Conservation (phyloP, 2,329 filamentous ascomycete genomes). For the Ceratocystis harringtonii region DNA sequence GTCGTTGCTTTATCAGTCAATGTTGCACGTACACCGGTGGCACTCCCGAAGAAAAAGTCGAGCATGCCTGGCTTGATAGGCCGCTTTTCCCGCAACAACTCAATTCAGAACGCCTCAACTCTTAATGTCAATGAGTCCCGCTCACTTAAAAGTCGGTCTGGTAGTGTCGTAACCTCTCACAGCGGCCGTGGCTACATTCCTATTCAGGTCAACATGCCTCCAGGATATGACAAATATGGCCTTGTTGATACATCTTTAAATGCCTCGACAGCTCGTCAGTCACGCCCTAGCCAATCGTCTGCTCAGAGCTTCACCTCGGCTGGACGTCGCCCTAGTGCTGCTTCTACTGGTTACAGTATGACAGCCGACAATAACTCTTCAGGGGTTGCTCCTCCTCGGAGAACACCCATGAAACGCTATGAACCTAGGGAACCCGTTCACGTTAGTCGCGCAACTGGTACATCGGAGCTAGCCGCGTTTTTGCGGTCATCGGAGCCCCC, state of each 20-base stretch:
- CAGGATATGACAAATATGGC: slow-evolving; percentile 31
- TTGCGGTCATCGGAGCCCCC: slow-evolving; percentile 54
- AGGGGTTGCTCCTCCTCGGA: slow-evolving; percentile 22
- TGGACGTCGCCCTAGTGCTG: neutral
- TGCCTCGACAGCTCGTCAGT: slow-evolving; percentile 17
- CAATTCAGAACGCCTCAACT: slow-evolving; percentile 23
- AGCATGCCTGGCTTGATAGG: slow-evolving; percentile 48
- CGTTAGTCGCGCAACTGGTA: slow-evolving; percentile 35
- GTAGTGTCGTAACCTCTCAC: slow-evolving; percentile 24
- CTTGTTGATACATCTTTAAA: slow-evolving; percentile 20
- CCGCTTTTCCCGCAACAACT: slow-evolving; percentile 34
- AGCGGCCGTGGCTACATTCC: slow-evolving; percentile 33
- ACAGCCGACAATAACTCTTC: slow-evolving; percentile 19
- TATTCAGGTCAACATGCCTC: slow-evolving; percentile 36
- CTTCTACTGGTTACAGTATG: slow-evolving; percentile 14
- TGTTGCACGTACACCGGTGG: slow-evolving; percentile 22
- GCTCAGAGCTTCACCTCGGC: slow-evolving; percentile 3
- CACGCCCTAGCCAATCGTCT: slow-evolving; percentile 13
- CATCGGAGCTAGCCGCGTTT: slow-evolving; percentile 58
- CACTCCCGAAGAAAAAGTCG: slow-evolving; percentile 45
- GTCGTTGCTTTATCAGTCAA: slow-evolving; percentile 25
- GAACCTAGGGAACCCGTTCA: slow-evolving; percentile 39
- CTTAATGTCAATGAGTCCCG: slow-evolving; percentile 23
- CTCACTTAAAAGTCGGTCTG: slow-evolving; percentile 25
- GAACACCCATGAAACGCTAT: slow-evolving; percentile 40